phyloP scores from a whole-genome alignment of 23 red algal genomes.

The Agarophyton chilense region DNA sequence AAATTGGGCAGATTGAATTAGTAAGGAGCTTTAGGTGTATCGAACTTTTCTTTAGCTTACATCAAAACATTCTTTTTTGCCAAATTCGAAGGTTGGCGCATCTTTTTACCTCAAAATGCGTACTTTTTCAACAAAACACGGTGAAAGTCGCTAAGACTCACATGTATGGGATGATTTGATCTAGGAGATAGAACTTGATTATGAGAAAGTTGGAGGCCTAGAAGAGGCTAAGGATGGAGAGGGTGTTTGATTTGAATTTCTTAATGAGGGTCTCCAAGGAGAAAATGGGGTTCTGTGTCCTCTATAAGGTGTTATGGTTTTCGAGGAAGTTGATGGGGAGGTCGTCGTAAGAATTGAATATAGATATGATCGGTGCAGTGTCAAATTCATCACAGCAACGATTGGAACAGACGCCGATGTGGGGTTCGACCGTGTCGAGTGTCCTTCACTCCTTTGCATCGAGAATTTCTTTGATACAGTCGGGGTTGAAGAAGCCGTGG shows the following conservation, averaged over 20 bases:
- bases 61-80: too few relatives aligned
- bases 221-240: background rate
- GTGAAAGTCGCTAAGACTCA: too few relatives aligned
- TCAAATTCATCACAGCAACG: constrained; percentile 21
- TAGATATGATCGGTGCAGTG: background rate
- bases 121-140: too few relatives aligned
- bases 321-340: background rate
- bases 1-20: too few relatives aligned
- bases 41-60: too few relatives aligned
- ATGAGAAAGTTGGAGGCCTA: background rate
- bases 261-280: background rate
- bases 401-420: background rate
- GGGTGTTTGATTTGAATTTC: background rate
- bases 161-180: background rate
- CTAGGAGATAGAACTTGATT: background rate
- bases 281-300: background rate
- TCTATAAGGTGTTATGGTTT: background rate
- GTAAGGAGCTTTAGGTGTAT: too few relatives aligned
- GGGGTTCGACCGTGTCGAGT: too few relatives aligned
- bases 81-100: too few relatives aligned
- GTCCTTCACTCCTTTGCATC: too few relatives aligned
- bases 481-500: too few relatives aligned
- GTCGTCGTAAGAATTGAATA: background rate
- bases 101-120: too few relatives aligned
- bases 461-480: too few relatives aligned